Evolutionary conservation across 768 basidiomycete species (phyloP), one percentile per base, ranked within the genome.

Genomic region (Auricularia auricula-judae): DNA sequence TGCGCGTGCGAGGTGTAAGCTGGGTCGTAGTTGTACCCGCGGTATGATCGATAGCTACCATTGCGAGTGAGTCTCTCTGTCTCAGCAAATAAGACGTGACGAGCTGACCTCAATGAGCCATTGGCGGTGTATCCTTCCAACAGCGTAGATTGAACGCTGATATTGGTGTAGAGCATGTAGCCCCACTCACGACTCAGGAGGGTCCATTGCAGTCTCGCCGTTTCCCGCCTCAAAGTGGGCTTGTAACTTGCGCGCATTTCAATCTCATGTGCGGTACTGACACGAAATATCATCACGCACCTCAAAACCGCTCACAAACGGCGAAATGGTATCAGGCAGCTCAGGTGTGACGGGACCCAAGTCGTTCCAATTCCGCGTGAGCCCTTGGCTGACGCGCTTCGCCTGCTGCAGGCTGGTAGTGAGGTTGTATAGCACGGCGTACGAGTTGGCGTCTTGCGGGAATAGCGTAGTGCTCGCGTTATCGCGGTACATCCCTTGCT

Each of bases 391-490:
- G 4, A 85, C 71, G 2, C 70, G 68, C 23, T 65, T 68, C 10
- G 74, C 76, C 67, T 82, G 79, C 3, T 70, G 74, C 0, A 70
- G 34, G 0, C 77, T 74, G 1, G 70, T 73, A 0, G 83, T 84
- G 1, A 84, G 67, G 66, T 83, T 83, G 71, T 77, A 84, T 4
- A 84, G 65, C 1, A 85, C 73, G 2, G 83, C 78, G 69, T 86
- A 86, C 0, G 81, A 80, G 70, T 85, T 85, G 8, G 79, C 84
- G 66, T 86, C 84, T 67, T 86, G 83, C 0, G 84, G 84, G 39
- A 75, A 76, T 14, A 85, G 73, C 1, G 80, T 79, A 1, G 83
- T 83, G 1, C 80, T 82, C 10, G 72, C 69, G 67, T 86, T 85
- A 67, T 86, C 84, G 8, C 78, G 74, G 65, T 82, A 86, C 79